Percentiles rank a stretch among this genome's conserved stretches.
Conservation (phyloP, 805 yeast genomes). For the Jamesozyma spencerorum region DNA sequence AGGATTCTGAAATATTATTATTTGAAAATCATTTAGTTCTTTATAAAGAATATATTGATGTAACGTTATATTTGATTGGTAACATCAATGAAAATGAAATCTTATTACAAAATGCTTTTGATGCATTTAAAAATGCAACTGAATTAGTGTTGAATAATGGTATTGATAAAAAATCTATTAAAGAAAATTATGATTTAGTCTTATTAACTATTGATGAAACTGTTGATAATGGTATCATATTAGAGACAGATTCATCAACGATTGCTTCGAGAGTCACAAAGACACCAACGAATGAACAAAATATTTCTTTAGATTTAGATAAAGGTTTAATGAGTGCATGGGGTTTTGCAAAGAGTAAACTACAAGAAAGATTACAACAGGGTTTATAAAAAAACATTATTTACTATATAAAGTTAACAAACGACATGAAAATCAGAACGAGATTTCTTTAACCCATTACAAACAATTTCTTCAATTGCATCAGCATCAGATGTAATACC, state of each 20-base stretch:
- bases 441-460: constrained; percentile 56
- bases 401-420: constrained; percentile 20
- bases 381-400: constrained; percentile 26
- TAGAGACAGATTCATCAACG: constrained; percentile 81
- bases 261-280: constrained; percentile 88
- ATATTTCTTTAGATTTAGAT: constrained; percentile 57
- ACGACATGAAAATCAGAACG: constrained; percentile 54
- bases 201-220: constrained; percentile 84
- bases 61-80: constrained; percentile 62
- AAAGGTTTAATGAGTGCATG: constrained; percentile 76
- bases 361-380: constrained; percentile 44
- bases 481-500: constrained; percentile 76
- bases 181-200: constrained; percentile 79
- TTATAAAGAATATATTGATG: constrained; percentile 79
- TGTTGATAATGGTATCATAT: constrained; percentile 84
- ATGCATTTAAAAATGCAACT: constrained; percentile 73
- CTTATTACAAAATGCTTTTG: constrained; percentile 62
- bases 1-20: constrained; percentile 69
- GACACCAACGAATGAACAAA: constrained; percentile 64
- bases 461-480: constrained; percentile 71
- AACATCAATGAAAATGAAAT: constrained; percentile 76
- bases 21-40: constrained; percentile 72
- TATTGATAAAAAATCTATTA: constrained; percentile 67
- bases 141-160: constrained; percentile 57
- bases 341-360: constrained; percentile 74